Evolutionary conservation across 345 rosid genomes (phyloP).

Genomic region (Arabidopsis thaliana): DNA sequence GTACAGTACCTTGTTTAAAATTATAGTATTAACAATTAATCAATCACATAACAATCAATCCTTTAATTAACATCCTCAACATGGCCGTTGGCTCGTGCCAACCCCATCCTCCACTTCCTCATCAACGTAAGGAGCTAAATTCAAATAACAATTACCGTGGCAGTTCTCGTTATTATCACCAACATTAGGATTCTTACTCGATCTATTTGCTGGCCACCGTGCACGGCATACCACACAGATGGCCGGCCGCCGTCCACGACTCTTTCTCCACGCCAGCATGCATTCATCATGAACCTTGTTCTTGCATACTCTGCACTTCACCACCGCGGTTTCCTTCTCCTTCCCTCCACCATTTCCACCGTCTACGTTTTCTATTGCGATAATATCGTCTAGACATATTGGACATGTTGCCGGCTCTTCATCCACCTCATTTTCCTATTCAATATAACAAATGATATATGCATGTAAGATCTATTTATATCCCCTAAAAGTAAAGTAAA

Average conservation of each 20-base stretch:
- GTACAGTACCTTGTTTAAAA: not conserved
- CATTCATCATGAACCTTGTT: slow-evolving; percentile 85
- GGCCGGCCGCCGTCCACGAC: slow-evolving; percentile 68
- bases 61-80: slow-evolving; percentile 32
- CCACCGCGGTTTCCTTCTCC: slow-evolving; percentile 48
- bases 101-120: slow-evolving; percentile 45
- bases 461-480: not conserved
- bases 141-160: slow-evolving; percentile 56
- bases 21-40: not conserved
- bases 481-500: not conserved
- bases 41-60: slow-evolving; percentile 11
- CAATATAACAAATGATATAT: not conserved
- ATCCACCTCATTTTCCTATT: slow-evolving; percentile 40
- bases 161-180: slow-evolving; percentile 26
- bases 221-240: slow-evolving; percentile 83
- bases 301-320: slow-evolving; percentile 68
- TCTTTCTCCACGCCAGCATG: slow-evolving; percentile 73
- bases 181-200: slow-evolving; percentile 17
- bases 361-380: not conserved
- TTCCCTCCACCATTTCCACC: not conserved
- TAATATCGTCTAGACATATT: slow-evolving; percentile 73
- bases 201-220: slow-evolving; percentile 60
- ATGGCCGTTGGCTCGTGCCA: slow-evolving; percentile 42
- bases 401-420: slow-evolving; percentile 60
- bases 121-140: slow-evolving; percentile 63